phyloP scores from a whole-genome alignment of 2,329 filamentous ascomycete genomes.

The Lecanicillium sp. region DNA sequence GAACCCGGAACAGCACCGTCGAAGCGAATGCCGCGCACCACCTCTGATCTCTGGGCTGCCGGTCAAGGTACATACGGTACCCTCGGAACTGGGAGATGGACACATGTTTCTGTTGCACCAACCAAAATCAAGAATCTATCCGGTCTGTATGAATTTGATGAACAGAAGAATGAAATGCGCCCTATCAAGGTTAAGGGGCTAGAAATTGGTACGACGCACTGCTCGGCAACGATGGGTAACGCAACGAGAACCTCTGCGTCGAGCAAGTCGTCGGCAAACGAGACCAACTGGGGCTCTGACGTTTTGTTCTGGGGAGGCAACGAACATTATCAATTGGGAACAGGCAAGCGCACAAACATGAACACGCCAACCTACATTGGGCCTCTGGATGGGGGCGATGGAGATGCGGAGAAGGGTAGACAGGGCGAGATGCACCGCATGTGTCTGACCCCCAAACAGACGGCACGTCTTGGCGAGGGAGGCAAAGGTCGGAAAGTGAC shows the following conservation, averaged over 20 bases:
- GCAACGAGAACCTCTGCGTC: conserved; percentile 59
- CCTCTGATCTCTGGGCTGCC: conserved; percentile 72
- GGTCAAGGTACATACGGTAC: conserved; percentile 80
- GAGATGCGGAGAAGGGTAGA: conserved; percentile 54
- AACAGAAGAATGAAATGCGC: conserved; percentile 56
- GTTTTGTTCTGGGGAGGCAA: conserved; percentile 93
- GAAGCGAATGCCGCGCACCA: conserved; percentile 26
- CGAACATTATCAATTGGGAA: conserved; percentile 88
- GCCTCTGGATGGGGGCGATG: conserved; percentile 58
- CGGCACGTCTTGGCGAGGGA: conserved; percentile 54
- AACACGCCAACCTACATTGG: conserved; percentile 71
- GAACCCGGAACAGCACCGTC: conserved; percentile 23
- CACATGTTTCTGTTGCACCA: conserved; percentile 72
- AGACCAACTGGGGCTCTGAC: conserved; percentile 84
- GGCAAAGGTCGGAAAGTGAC: conserved; percentile 62
- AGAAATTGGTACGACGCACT: conserved; percentile 74
- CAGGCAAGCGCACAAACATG: conserved; percentile 78
- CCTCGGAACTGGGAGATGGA: conserved; percentile 83
- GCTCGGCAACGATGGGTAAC: conserved; percentile 77
- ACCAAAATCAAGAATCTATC: conserved; percentile 79
- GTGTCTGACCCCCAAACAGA: conserved; percentile 71
- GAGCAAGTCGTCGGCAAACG: conserved; percentile 49
- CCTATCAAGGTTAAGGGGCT: conserved; percentile 74
- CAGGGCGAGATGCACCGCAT: conserved; percentile 64
- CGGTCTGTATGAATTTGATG: conserved; percentile 81